These are phyloP conservation scores for Exophiala bonariae DNA, from an alignment of 2,329 filamentous ascomycete species.

Conservation along the genomic window DNA sequence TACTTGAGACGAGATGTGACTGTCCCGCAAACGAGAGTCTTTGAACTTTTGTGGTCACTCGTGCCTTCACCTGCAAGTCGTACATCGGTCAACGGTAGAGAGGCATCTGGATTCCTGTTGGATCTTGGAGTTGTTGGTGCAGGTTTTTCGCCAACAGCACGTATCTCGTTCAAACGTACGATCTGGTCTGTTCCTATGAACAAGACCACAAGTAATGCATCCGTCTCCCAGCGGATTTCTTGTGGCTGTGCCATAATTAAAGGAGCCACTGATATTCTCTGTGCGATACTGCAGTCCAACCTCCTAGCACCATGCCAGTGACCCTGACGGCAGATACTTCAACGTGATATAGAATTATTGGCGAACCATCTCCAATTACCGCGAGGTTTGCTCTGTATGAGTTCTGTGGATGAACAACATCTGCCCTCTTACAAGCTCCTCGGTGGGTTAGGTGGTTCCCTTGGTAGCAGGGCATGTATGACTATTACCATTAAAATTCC, in stretches of 20 bases:
- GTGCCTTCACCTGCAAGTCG: constrained; percentile 31
- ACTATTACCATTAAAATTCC: too few species aligned
- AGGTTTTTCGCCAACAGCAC: not conserved
- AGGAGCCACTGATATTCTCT: not conserved
- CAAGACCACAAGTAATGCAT: not conserved
- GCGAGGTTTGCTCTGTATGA: too few species aligned
- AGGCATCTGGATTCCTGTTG: not conserved
- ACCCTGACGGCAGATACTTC: not conserved
- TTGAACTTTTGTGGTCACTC: constrained; percentile 28
- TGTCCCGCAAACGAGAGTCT: constrained; percentile 28
- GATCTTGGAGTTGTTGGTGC: not conserved
- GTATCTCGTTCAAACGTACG: not conserved
- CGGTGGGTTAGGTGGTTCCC: too few species aligned
- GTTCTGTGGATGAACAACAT: too few species aligned
- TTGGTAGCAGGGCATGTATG: too few species aligned
- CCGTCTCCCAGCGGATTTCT: constrained; percentile 1
- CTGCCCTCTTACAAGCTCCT: too few species aligned
- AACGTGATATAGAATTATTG: too few species aligned
- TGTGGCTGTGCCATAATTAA: not conserved
- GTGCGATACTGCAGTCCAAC: not conserved
- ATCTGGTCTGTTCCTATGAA: not conserved
- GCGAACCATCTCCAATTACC: too few species aligned
- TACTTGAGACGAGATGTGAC: constrained; percentile 29
- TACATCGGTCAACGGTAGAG: constrained; percentile 25
- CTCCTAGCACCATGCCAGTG: too few species aligned